Base-by-base conservation (phyloP, 352 stramenopile genomes). In the Phytophthora parvispora region DNA sequence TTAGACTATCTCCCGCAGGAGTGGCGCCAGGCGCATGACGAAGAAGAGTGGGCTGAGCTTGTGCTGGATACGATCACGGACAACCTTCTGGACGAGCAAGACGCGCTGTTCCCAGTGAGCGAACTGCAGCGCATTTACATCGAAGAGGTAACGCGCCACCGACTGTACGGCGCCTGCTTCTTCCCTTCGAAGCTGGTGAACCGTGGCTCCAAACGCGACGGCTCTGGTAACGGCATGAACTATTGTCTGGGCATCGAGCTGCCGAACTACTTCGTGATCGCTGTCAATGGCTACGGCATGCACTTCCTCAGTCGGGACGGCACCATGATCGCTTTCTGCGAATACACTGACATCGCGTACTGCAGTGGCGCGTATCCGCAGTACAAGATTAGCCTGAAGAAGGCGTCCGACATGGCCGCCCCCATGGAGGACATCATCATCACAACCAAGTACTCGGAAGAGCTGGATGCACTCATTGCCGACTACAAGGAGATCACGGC, bases 201-300 rank as follows among this genome's bases (percentile, higher is more conserved):
- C 32, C 68, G 72, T n/a, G 64, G 59, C 28, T 60, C 49, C 15
- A 78, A 79, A 45, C 69, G 67, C 10, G 72, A 77, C 42, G 66
- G 55, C 31, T 60, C 51, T 51, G 58, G 61, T n/a, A 76, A 70
- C 16, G 67, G 72, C 51, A 36, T 72, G 0, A 77, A 72, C 56
- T 63, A 63, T 36, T 80, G 67, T 45, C 32, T 80, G 28, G 84
- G 83, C 15, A 76, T 89, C 18, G 87, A 95, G 50, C 59, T 97
- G 13, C 91, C 93, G 1, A 89, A 85, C 55, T 90, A 97, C 55
- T 90, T 98, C 31, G 84, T 97, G 27, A 69, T 98, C 6, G 92
- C 83, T 13, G 92, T 98, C 61, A 97, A 98, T 75, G 80, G 84
- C 34, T 89, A 93, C 34, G 95, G 95, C n/a, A 85, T 99, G 74